Conservation (phyloP, 2,329 filamentous ascomycete species). For the Ascochyta lentis region DNA sequence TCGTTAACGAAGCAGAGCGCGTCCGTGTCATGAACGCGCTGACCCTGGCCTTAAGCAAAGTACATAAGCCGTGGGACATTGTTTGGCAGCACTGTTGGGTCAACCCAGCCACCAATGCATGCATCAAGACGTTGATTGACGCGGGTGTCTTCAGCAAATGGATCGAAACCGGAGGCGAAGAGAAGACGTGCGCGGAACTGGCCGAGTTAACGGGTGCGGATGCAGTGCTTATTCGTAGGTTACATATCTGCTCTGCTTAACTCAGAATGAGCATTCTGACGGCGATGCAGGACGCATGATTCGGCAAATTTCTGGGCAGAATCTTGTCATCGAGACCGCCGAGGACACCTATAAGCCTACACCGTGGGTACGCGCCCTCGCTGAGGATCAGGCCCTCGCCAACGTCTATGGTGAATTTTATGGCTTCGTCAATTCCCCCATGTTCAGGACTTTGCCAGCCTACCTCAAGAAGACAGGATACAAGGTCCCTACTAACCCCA, state of each 20-base stretch:
- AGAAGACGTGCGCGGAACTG: slow-evolving; percentile 18
- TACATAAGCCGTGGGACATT: slow-evolving; percentile 19
- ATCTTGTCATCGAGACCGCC: slow-evolving; percentile 16
- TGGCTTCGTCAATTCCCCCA: slow-evolving; percentile 19
- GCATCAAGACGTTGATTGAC: slow-evolving; percentile 19
- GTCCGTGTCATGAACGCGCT: slow-evolving; percentile 17
- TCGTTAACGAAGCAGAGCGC: slow-evolving; percentile 16
- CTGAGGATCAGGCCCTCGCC: slow-evolving; percentile 17
- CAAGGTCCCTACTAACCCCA: slow-evolving; percentile 16
- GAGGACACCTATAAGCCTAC: slow-evolving; percentile 18
- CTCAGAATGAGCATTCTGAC: slow-evolving; percentile 12
- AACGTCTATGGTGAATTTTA: slow-evolving; percentile 19
- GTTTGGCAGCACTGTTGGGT: slow-evolving; percentile 20
- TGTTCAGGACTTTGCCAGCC: slow-evolving; percentile 18
- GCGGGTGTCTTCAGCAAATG: slow-evolving; percentile 18
- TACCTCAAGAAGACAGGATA: slow-evolving; percentile 17
- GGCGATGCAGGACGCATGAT: slow-evolving; percentile 16
- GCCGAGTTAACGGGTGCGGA: slow-evolving; percentile 13
- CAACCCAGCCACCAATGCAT: slow-evolving; percentile 18
- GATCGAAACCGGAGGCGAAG: slow-evolving; percentile 15
- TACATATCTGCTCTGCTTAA: slow-evolving; percentile 13
- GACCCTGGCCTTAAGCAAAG: slow-evolving; percentile 18
- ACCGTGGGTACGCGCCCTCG: slow-evolving; percentile 16
- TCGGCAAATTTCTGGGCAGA: slow-evolving; percentile 19
- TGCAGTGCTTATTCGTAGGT: slow-evolving; percentile 20